These are phyloP conservation scores for Botrytis byssoidea DNA, from an alignment of 2,329 filamentous ascomycete species.

Conservation along the genomic window DNA sequence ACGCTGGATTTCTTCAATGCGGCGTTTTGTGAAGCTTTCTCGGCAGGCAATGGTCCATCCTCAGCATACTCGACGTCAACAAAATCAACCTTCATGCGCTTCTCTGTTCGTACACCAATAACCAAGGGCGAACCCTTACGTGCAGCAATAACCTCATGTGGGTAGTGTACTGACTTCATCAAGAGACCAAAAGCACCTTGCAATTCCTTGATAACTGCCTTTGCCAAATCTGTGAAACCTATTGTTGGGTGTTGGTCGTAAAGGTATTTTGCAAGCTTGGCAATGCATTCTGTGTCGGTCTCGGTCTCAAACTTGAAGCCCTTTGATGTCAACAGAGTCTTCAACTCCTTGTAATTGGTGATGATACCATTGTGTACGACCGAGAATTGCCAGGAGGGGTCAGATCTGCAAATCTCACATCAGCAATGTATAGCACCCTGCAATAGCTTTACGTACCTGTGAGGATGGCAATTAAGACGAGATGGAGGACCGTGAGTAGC, in stretches of 20 bases:
- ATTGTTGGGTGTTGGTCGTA: conserved; percentile 92
- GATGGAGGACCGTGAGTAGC: conserved; percentile 95
- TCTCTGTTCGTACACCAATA: conserved; percentile 93
- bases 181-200: conserved; percentile 96
- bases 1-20: conserved; percentile 85
- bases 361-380: conserved; percentile 99
- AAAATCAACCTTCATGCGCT: conserved; percentile 99
- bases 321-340: conserved; percentile 87
- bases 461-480: conserved; percentile 94
- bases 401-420: conserved; percentile 61
- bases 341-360: conserved; percentile 99
- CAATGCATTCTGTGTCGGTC: conserved; percentile 98
- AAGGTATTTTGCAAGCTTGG: conserved; percentile 97
- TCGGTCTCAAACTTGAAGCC: conserved; percentile 99
- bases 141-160: conserved; percentile 94
- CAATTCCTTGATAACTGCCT: conserved; percentile 97
- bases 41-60: conserved; percentile 77
- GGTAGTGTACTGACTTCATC: conserved; percentile 98
- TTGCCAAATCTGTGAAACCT: conserved; percentile 93
- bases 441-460: conserved; percentile 63
- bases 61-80: conserved; percentile 97
- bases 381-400: conserved; percentile 92
- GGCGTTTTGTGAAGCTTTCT: conserved; percentile 93
- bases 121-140: conserved; percentile 98
- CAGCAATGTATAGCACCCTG: conserved; percentile 22